Conservation (phyloP, 345 rosid species). For the Dovyalis caffra region DNA sequence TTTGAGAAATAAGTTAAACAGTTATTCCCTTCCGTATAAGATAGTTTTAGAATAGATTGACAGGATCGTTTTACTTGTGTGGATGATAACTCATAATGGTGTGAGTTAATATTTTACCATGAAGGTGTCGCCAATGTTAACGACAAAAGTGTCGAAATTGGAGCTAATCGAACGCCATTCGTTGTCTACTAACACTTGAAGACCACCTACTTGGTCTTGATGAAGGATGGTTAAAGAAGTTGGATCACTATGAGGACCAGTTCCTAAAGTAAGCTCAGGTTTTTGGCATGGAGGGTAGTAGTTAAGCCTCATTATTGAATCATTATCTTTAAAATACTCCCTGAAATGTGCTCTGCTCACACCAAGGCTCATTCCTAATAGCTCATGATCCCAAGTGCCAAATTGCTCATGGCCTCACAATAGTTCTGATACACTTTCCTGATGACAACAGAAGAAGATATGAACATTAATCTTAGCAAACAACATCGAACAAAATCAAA, state of each 20-base stretch:
- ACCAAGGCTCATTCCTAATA: slow-evolving; percentile 75
- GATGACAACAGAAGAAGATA: slow-evolving; percentile 3
- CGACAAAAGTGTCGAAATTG: slow-evolving; percentile 73
- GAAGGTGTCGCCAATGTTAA: slow-evolving; percentile 98
- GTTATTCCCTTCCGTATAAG: too few species aligned
- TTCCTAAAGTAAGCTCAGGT: slow-evolving; percentile 90
- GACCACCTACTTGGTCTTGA: slow-evolving; percentile 92
- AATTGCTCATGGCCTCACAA: slow-evolving; percentile 77
- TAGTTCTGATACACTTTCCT: slow-evolving; percentile 81
- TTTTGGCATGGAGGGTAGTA: slow-evolving; percentile 95
- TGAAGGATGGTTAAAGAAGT: slow-evolving; percentile 97
- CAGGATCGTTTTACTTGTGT: too few species aligned
- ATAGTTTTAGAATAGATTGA: too few species aligned
- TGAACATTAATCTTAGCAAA: not conserved
- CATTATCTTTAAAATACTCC: slow-evolving; percentile 74
- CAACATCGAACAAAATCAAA: not conserved
- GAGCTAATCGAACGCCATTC: slow-evolving; percentile 81
- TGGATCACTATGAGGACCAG: slow-evolving; percentile 99
- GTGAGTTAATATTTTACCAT: slow-evolving; percentile 52
- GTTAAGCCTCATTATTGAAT: slow-evolving; percentile 95
- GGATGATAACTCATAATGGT: too few species aligned
- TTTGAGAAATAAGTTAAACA: too few species aligned
- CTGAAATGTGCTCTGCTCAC: slow-evolving; percentile 51
- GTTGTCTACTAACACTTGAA: slow-evolving; percentile 84
- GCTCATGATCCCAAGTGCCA: slow-evolving; percentile 88